phyloP scores from a whole-genome alignment of 192 early-diverging fungal species.

The Ambispora gerdemannii region DNA sequence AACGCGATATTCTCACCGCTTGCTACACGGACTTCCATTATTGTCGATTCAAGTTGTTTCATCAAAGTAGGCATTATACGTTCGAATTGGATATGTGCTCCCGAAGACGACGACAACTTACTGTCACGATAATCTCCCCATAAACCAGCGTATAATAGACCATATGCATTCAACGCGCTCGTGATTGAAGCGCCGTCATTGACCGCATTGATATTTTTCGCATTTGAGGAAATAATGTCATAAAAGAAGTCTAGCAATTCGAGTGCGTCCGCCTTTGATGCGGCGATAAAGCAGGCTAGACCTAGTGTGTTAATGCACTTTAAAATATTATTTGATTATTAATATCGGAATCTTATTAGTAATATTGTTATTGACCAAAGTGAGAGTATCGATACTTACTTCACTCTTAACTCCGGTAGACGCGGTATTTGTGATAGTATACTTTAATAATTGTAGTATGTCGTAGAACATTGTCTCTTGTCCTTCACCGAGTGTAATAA shows the following conservation, averaged over 20 bases:
- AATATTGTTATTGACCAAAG: background rate
- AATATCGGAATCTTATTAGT: background rate
- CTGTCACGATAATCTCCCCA: constrained; percentile 32
- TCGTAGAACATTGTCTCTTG: constrained; percentile 49
- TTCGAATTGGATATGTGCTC: constrained; percentile 40
- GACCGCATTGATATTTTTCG: constrained; percentile 35
- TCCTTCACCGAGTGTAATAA: constrained; percentile 52
- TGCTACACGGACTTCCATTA: constrained; percentile 63
- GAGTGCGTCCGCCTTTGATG: constrained; percentile 36
- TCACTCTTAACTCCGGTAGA: constrained; percentile 44
- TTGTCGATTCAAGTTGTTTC: constrained; percentile 51
- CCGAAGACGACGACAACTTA: no score
- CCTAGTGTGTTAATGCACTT: constrained; percentile 39
- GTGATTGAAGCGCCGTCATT: constrained; percentile 33
- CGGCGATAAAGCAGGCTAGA: constrained; percentile 41
- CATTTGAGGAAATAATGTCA: constrained; percentile 37
- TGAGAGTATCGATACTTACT: constrained; percentile 33
- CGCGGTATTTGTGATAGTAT: constrained; percentile 43
- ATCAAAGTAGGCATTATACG: constrained; percentile 50
- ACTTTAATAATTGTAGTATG: constrained; percentile 44
- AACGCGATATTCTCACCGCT: constrained; percentile 73
- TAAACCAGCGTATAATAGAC: constrained; percentile 37
- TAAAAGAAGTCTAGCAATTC: constrained; percentile 40
- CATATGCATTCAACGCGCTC: constrained; percentile 38
- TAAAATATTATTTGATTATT: background rate